A percentile compares a stretch with the other conserved stretches of the same genome.
These are phyloP conservation scores for Pneumocystis oryctolagi DNA, from an alignment of 1,139 yeast genomes.

Conservation along the genomic window DNA sequence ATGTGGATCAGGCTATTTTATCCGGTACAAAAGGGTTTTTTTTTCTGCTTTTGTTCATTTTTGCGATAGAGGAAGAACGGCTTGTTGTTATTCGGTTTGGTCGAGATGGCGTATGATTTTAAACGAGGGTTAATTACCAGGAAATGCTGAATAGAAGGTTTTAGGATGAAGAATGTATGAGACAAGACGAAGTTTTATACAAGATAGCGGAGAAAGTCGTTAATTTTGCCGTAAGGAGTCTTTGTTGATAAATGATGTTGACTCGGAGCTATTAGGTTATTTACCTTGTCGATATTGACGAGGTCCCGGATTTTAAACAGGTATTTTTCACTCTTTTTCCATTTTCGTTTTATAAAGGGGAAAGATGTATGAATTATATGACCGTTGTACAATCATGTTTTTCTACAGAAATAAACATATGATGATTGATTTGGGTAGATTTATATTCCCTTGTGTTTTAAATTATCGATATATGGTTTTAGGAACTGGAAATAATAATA, in stretches of 20 bases:
- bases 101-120: conserved; percentile 31
- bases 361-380: conserved; percentile 80
- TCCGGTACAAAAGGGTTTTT: conserved; percentile 19
- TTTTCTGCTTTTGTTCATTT: not conserved
- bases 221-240: conserved; percentile 54
- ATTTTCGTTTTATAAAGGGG: conserved; percentile 2
- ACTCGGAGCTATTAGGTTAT: not conserved
- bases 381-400: conserved; percentile 85
- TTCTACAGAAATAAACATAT: conserved; percentile 87
- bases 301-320: conserved; percentile 75
- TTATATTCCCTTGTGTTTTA: not conserved
- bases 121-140: conserved; percentile 10
- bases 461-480: conserved; percentile 43
- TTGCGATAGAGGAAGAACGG: conserved; percentile 54
- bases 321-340: conserved; percentile 7
- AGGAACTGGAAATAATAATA: conserved; percentile 95
- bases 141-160: not conserved
- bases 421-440: conserved; percentile 22
- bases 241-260: conserved; percentile 20
- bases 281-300: conserved; percentile 74
- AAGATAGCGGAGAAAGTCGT: conserved; percentile 69
- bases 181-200: conserved; percentile 75
- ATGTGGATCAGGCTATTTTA: conserved; percentile 88
- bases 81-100: conserved; percentile 84
- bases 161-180: conserved; percentile 61